Evolutionary conservation across 805 yeast genomes (phyloP).

Genomic region (Candida qinlingensis): DNA sequence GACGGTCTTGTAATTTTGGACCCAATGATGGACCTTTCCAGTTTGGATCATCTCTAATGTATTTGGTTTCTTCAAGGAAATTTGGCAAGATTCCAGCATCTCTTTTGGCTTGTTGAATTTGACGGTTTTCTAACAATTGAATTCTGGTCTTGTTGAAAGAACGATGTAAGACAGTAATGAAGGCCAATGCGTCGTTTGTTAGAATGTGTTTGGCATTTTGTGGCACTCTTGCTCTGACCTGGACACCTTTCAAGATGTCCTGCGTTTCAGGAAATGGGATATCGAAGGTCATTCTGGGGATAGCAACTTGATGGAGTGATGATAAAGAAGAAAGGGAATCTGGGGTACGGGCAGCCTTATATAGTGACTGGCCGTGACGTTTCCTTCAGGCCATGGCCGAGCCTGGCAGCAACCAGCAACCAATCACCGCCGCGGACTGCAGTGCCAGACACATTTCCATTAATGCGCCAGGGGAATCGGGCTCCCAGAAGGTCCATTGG

Average conservation of each 20-base stretch:
- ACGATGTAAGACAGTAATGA: conserved; percentile 69
- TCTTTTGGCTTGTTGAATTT: conserved; percentile 51
- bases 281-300: conserved; percentile 14
- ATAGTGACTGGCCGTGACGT: background rate
- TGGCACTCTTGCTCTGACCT: conserved; percentile 32
- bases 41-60: conserved; percentile 63
- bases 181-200: conserved; percentile 50
- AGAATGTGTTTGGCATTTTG: conserved; percentile 35
- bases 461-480: background rate
- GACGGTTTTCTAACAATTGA: conserved; percentile 56
- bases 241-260: conserved; percentile 31
- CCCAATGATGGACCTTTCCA: conserved; percentile 77
- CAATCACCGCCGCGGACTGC: too few relatives aligned
- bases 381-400: background rate
- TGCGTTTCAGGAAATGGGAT: conserved; percentile 26
- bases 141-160: conserved; percentile 60
- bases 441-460: too few relatives aligned
- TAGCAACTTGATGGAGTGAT: background rate
- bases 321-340: background rate
- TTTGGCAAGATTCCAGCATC: conserved; percentile 59
- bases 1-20: conserved; percentile 67
- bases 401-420: too few relatives aligned
- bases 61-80: conserved; percentile 62
- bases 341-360: background rate
- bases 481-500: too few relatives aligned